Conservation (phyloP, 768 basidiomycete species). For the Imleria badia region DNA sequence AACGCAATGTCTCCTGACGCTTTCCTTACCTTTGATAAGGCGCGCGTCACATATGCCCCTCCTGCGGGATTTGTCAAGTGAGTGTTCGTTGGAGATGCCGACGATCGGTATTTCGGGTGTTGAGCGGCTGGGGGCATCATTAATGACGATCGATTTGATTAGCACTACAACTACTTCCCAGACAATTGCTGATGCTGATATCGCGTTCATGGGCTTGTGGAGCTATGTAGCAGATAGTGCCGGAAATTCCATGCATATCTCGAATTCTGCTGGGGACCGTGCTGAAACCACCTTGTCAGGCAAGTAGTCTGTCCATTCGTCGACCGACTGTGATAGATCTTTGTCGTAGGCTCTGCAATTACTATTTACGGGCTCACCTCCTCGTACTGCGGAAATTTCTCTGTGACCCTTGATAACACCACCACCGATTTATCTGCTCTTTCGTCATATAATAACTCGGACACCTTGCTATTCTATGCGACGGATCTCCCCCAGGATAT, state of each 20-base stretch:
- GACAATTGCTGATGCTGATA: constrained; percentile 42
- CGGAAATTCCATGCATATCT: constrained; percentile 32
- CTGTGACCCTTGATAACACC: constrained; percentile 53
- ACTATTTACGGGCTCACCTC: constrained; percentile 60
- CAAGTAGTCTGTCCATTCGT: constrained; percentile 27
- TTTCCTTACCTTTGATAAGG: constrained; percentile 57
- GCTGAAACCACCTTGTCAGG: constrained; percentile 47
- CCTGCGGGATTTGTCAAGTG: constrained; percentile 36
- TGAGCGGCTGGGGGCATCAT: constrained; percentile 9
- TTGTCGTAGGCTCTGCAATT: constrained; percentile 56
- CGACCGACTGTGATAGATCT: neutral
- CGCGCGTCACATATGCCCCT: constrained; percentile 44
- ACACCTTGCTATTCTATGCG: constrained; percentile 61
- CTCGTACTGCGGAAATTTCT: constrained; percentile 55
- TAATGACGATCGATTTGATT: constrained; percentile 23
- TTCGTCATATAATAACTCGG: constrained; percentile 51
- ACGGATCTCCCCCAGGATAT: constrained; percentile 54
- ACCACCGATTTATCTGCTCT: constrained; percentile 48
- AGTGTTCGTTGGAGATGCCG: constrained; percentile 16
- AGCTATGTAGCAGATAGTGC: constrained; percentile 34
- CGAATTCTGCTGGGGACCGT: constrained; percentile 45
- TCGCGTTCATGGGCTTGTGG: constrained; percentile 61
- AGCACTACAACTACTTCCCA: constrained; percentile 38
- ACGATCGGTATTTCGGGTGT: constrained; percentile 2
- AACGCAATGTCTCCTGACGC: constrained; percentile 32